Percentiles rank a stretch among this genome's conserved stretches.
phyloP scores from a whole-genome alignment of 140 eudicot species.

The Erigeron philadelphicus region DNA sequence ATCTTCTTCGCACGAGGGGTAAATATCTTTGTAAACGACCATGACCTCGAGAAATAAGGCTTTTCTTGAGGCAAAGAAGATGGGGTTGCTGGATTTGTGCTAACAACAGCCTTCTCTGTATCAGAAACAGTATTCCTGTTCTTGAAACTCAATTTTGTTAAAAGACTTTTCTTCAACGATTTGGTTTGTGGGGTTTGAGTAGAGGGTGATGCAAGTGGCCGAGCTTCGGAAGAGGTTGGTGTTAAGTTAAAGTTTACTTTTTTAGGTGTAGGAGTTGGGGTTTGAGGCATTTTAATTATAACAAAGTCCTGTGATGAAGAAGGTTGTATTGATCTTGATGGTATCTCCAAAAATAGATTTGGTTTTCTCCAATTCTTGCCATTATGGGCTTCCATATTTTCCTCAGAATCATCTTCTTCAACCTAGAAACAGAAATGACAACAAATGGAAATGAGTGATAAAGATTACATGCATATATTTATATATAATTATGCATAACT shows the following conservation, averaged over 20 bases:
- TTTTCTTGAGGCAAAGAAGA: constrained; percentile 42
- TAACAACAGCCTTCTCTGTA: constrained; percentile 35
- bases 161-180: constrained; percentile 44
- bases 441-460: background rate
- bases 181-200: constrained; percentile 44
- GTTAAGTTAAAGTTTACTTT: constrained; percentile 63
- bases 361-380: constrained; percentile 52
- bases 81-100: constrained; percentile 30
- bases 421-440: constrained; percentile 31
- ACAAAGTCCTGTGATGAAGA: constrained; percentile 50
- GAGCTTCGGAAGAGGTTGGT: constrained; percentile 47
- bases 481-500: background rate
- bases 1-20: constrained; percentile 64
- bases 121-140: constrained; percentile 46
- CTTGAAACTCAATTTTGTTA: constrained; percentile 55
- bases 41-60: constrained; percentile 54
- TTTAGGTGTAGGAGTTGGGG: constrained; percentile 79
- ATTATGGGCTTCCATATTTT: constrained; percentile 40
- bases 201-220: constrained; percentile 41
- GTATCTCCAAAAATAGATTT: constrained; percentile 73
- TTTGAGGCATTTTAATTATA: constrained; percentile 48
- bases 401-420: constrained; percentile 38
- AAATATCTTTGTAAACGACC: constrained; percentile 69
- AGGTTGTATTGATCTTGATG: constrained; percentile 49
- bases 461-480: background rate